Evolutionary conservation across 768 basidiomycete genomes (phyloP).

Genomic region (Zangia roseola): DNA sequence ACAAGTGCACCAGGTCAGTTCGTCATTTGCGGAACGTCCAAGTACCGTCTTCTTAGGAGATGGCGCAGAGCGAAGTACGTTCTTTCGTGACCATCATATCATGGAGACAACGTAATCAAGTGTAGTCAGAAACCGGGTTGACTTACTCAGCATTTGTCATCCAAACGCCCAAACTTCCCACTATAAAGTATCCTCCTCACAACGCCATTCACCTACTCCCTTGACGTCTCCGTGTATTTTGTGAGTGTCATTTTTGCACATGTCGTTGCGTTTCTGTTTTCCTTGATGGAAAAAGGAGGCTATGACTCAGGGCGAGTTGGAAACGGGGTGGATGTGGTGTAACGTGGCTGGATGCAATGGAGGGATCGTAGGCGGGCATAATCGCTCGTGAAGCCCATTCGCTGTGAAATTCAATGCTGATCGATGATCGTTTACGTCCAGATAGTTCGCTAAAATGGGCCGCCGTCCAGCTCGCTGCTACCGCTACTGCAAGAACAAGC

Average conservation of each 20-base stretch:
- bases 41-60: constrained; percentile 73
- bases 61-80: constrained; percentile 57
- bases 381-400: neutral
- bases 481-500: constrained; percentile 99
- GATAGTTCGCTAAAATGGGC: constrained; percentile 61
- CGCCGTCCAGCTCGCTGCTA: constrained; percentile 98
- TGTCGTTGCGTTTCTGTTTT: neutral
- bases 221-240: constrained; percentile 20
- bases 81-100: neutral
- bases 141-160: constrained; percentile 28
- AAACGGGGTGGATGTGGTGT: constrained; percentile 14
- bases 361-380: no score
- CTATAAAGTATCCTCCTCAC: constrained; percentile 15
- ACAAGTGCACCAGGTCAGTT: constrained; percentile 90
- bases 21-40: constrained; percentile 70
- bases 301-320: neutral
- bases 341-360: constrained; percentile 10
- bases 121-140: neutral
- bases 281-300: neutral
- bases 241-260: constrained; percentile 11
- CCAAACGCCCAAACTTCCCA: constrained; percentile 11
- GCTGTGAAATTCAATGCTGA: constrained; percentile 4
- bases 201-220: neutral
- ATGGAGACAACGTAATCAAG: neutral
- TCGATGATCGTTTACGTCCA: constrained; percentile 8